Conservation (phyloP, 108 stramenopile genomes). For the Aurantiochytrium sp. region DNA sequence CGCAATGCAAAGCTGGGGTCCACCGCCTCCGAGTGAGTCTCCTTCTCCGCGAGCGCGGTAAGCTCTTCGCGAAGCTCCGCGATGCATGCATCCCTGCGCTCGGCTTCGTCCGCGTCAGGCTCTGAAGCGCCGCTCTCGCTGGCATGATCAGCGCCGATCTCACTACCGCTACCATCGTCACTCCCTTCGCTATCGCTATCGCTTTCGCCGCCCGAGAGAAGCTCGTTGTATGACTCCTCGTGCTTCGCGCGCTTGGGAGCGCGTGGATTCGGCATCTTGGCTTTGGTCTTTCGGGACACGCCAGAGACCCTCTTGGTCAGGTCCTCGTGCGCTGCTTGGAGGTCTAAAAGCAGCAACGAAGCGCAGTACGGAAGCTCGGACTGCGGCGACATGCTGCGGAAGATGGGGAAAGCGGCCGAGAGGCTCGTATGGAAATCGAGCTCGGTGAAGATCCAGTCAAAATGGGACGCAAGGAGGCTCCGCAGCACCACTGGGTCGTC, state of each 20-base stretch:
- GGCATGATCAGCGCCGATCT: background rate
- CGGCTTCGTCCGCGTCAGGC: background rate
- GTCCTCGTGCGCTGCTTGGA: too few relatives aligned
- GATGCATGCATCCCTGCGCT: background rate
- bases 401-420: background rate
- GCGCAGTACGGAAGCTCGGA: background rate
- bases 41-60: background rate
- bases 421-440: background rate
- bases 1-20: background rate
- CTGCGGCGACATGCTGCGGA: background rate
- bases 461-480: background rate
- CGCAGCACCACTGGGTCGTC: background rate
- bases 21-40: background rate
- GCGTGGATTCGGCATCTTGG: too few relatives aligned
- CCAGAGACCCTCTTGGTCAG: too few relatives aligned
- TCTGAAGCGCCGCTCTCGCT: too few relatives aligned
- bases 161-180: background rate
- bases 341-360: too few relatives aligned
- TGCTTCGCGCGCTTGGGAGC: background rate
- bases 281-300: too few relatives aligned
- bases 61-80: background rate
- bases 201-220: background rate
- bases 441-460: background rate
- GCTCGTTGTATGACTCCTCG: background rate
- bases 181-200: background rate